Conservation (phyloP, 345 rosid genomes). For the Aurinia saxatilis region DNA sequence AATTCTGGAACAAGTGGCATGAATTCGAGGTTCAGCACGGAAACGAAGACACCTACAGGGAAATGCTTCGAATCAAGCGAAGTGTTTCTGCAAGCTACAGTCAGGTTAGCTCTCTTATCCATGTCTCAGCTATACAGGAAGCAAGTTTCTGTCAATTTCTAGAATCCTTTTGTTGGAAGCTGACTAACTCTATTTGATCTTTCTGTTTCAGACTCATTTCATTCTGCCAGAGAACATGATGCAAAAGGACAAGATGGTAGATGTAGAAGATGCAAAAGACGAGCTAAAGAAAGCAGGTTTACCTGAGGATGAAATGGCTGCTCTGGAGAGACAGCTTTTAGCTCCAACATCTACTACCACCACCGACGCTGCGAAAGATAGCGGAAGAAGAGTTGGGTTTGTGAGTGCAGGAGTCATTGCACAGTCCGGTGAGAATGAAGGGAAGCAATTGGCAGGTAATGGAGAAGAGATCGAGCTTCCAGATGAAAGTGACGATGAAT, state of each 20-base stretch:
- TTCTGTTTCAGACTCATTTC: conserved; percentile 61
- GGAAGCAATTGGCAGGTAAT: conserved; percentile 36
- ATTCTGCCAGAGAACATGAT: conserved; percentile 84
- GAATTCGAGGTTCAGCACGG: conserved; percentile 94
- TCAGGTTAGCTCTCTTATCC: conserved; percentile 46
- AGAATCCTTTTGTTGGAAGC: neutral
- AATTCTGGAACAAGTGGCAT: conserved; percentile 92
- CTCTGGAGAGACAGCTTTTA: conserved; percentile 67
- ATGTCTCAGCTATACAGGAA: neutral
- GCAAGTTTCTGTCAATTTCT: neutral
- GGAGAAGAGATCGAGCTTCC: conserved; percentile 86
- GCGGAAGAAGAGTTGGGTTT: conserved; percentile 74
- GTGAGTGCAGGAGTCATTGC: conserved; percentile 87
- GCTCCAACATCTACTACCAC: conserved; percentile 41
- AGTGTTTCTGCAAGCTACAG: conserved; percentile 91
- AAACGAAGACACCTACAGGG: conserved; percentile 93
- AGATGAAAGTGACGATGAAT: conserved; percentile 69
- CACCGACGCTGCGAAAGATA: conserved; percentile 9
- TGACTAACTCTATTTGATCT: neutral
- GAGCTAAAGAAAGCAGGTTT: conserved; percentile 77
- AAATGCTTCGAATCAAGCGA: conserved; percentile 85
- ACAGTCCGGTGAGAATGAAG: conserved; percentile 41
- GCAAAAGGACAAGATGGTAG: conserved; percentile 78
- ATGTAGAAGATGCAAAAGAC: conserved; percentile 82
- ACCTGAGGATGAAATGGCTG: conserved; percentile 90